These are phyloP conservation scores for Chytridiales sp. DNA, from an alignment of 371 early-diverging fungal species.

Conservation along the genomic window DNA sequence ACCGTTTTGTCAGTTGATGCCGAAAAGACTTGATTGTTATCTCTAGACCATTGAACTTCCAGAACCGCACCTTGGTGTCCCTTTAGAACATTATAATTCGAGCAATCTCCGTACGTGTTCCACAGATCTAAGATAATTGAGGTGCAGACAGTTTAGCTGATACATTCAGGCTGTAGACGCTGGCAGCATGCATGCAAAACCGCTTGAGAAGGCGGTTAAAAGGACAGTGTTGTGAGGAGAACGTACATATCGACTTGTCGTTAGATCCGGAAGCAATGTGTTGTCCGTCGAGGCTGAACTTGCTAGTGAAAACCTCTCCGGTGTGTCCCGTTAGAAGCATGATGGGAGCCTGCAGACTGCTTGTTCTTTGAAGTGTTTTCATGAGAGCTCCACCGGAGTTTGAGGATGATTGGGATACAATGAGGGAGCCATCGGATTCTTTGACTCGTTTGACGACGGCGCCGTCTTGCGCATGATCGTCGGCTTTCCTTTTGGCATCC, in stretches of 20 bases:
- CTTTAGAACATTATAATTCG: constrained; percentile 80
- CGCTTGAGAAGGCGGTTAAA: too few relatives aligned
- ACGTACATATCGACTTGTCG: constrained; percentile 79
- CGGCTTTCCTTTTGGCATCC: constrained; percentile 10
- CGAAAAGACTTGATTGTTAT: constrained; percentile 70
- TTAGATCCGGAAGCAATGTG: constrained; percentile 81
- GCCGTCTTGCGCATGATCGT: constrained; percentile 33
- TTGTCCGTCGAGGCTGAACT: constrained; percentile 84
- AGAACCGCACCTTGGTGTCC: constrained; percentile 85
- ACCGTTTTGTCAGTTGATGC: constrained; percentile 57
- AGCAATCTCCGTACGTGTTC: constrained; percentile 88
- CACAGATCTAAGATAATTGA: constrained; percentile 66
- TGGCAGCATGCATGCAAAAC: too few relatives aligned
- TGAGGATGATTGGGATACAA: constrained; percentile 48
- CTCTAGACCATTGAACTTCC: constrained; percentile 89
- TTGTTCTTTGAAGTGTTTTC: constrained; percentile 73
- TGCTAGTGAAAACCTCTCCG: constrained; percentile 81
- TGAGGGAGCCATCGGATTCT: constrained; percentile 39
- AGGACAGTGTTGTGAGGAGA: too few relatives aligned
- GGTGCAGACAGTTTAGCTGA: not conserved
- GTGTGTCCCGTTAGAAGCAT: constrained; percentile 84
- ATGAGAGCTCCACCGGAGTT: constrained; percentile 60
- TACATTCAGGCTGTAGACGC: not conserved
- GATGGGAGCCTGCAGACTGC: constrained; percentile 82
- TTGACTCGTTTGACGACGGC: constrained; percentile 61